phyloP scores from a whole-genome alignment of 177 flowering plant genomes.

The Tripterygium wilfordii region DNA sequence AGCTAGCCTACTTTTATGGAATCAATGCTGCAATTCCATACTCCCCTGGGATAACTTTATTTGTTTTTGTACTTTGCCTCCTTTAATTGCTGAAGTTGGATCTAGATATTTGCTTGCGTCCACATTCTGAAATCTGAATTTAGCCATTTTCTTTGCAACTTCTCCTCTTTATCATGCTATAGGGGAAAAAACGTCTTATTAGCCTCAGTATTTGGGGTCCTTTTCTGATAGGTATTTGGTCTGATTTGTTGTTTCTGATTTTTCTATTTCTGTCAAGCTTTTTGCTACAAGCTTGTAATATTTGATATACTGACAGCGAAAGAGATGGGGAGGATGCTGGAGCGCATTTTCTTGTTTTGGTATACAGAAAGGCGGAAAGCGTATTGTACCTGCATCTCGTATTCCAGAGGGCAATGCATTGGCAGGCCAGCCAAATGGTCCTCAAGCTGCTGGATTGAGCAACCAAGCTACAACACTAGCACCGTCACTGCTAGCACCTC shows the following conservation, averaged over 20 bases:
- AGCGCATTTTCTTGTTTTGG: constrained; percentile 72
- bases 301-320: constrained; percentile 47
- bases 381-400: constrained; percentile 94
- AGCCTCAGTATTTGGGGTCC: too few species aligned
- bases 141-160: too few species aligned
- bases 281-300: not conserved
- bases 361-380: constrained; percentile 74
- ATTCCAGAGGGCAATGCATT: constrained; percentile 64
- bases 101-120: too few species aligned
- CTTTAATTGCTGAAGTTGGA: too few species aligned
- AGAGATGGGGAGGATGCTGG: constrained; percentile 84
- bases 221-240: not conserved
- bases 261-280: not conserved
- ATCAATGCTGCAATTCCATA: too few species aligned
- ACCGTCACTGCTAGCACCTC: constrained; percentile 90
- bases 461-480: constrained; percentile 50
- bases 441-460: constrained; percentile 53
- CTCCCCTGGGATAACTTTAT: too few species aligned
- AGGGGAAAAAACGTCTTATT: too few species aligned
- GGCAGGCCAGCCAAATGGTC: constrained; percentile 58
- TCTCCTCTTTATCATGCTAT: too few species aligned
- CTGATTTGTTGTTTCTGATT: not conserved
- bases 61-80: too few species aligned
- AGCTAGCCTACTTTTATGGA: too few species aligned
- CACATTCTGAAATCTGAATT: too few species aligned